A percentile compares a stretch with the other conserved stretches of the same genome.
phyloP scores from a whole-genome alignment of 1,284 basidiomycete species.

The Trametes versicolor region DNA sequence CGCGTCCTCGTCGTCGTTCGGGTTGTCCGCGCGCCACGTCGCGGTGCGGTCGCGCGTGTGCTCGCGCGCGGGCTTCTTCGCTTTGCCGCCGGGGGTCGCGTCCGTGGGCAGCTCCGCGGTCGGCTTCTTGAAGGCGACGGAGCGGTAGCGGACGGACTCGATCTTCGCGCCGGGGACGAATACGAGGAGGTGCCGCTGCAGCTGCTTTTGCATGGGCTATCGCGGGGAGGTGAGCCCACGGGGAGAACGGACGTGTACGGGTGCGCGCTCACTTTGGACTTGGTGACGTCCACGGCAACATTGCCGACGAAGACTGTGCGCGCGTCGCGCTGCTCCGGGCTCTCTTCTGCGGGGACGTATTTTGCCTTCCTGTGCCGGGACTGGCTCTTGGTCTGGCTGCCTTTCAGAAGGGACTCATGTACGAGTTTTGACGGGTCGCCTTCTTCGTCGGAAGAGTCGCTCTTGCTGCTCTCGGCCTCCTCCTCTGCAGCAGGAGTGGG shows the following conservation, averaged over 20 bases:
- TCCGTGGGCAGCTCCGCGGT: constrained; percentile 68
- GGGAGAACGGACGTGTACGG: constrained; percentile 1
- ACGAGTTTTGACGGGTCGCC: constrained; percentile 52
- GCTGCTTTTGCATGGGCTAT: constrained; percentile 69
- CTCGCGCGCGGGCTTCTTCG: constrained; percentile 49
- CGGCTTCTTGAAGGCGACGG: constrained; percentile 86
- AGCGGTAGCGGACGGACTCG: constrained; percentile 92
- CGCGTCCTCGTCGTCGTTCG: constrained; percentile 37
- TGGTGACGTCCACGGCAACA: constrained; percentile 79
- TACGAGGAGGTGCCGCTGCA: constrained; percentile 77
- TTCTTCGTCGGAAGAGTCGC: constrained; percentile 46
- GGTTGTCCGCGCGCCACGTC: constrained; percentile 65
- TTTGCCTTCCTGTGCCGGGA: constrained; percentile 44
- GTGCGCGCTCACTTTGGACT: constrained; percentile 68
- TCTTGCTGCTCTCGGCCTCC: constrained; percentile 28
- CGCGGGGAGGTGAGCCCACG: constrained; percentile 16
- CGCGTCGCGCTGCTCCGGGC: constrained; percentile 72
- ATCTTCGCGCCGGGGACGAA: constrained; percentile 79
- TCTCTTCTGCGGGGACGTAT: constrained; percentile 73
- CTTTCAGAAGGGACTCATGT: constrained; percentile 52
- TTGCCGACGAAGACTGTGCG: constrained; percentile 97
- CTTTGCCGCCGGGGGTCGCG: constrained; percentile 43
- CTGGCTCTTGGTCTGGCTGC: constrained; percentile 32
- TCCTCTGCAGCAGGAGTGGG: not conserved
- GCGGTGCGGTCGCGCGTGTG: constrained; percentile 71